A percentile compares a stretch with the other conserved stretches of the same genome.
phyloP scores from a whole-genome alignment of 306 rosid genomes.

The Vicia sativa region DNA sequence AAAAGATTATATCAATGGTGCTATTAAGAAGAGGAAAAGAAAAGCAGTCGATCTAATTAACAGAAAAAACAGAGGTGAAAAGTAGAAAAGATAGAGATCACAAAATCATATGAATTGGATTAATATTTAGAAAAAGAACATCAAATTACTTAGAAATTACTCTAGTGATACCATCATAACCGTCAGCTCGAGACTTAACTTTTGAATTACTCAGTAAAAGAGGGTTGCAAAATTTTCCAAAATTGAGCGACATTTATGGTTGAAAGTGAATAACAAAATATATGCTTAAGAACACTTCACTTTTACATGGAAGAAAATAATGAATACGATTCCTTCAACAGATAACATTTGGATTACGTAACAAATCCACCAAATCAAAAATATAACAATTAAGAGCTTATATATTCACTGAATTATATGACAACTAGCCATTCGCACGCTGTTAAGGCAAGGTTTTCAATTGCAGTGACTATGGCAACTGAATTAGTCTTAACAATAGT shows the following conservation, averaged over 20 bases:
- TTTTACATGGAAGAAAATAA: slow-evolving; percentile 17
- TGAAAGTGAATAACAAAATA: not conserved
- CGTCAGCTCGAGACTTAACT: not conserved
- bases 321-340: not conserved
- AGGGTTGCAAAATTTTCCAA: not conserved
- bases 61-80: slow-evolving; percentile 7
- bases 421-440: slow-evolving; percentile 9
- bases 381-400: slow-evolving; percentile 14
- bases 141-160: slow-evolving; percentile 18
- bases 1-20: slow-evolving; percentile 29
- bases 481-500: not conserved
- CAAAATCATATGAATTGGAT: slow-evolving; percentile 27
- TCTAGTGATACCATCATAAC: slow-evolving; percentile 9
- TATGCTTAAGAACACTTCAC: not conserved
- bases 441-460: not conserved
- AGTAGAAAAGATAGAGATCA: slow-evolving; percentile 29
- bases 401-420: not conserved
- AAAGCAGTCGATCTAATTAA: slow-evolving; percentile 23
- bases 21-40: slow-evolving; percentile 33
- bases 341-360: not conserved
- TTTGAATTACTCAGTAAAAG: not conserved
- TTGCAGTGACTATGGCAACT: slow-evolving; percentile 6
- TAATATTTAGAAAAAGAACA: not conserved
- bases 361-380: not conserved
- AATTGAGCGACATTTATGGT: not conserved